These are phyloP conservation scores for Aspergillus sclerotiicarbonarius DNA, from an alignment of 495 filamentous ascomycete species.

Conservation along the genomic window DNA sequence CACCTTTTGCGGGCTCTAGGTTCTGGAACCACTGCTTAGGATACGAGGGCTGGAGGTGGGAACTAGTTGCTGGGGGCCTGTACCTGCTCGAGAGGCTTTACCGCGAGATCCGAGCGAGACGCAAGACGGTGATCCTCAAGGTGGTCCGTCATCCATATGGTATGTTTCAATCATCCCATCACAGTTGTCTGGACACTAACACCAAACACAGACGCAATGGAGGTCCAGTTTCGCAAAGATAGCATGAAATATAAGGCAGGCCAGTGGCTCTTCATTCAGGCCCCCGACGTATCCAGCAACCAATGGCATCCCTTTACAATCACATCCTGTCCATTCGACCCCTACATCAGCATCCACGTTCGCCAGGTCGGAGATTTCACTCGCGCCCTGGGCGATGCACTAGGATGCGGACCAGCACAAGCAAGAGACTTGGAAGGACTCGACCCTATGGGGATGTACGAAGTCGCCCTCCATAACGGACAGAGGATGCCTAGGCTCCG, in stretches of 20 bases:
- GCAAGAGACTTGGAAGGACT: conserved; percentile 81
- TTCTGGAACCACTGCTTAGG: conserved; percentile 96
- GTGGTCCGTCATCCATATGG: conserved; percentile 97
- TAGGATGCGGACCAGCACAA: conserved; percentile 85
- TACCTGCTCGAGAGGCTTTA: conserved; percentile 90
- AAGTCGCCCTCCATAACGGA: conserved; percentile 91
- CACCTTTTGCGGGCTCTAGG: conserved; percentile 72
- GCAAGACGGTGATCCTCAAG: conserved; percentile 83
- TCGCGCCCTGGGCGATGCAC: conserved; percentile 78
- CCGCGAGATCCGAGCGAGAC: conserved; percentile 79
- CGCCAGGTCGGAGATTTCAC: conserved; percentile 98
- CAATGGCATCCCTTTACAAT: conserved; percentile 99
- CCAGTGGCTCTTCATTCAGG: conserved; percentile 95
- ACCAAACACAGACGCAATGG: conserved; percentile 71
- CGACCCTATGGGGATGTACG: conserved; percentile 96
- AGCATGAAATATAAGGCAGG: conserved; percentile 98
- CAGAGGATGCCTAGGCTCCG: conserved; percentile 84
- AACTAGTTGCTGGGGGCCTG: conserved; percentile 78
- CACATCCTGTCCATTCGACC: conserved; percentile 94
- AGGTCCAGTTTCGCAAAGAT: conserved; percentile 95
- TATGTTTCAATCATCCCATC: conserved; percentile 39
- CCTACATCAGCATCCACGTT: conserved; percentile 90
- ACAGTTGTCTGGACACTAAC: conserved; percentile 28
- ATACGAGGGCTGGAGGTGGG: conserved; percentile 97
- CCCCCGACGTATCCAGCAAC: conserved; percentile 78